Evolutionary conservation across 441 rosid genomes (phyloP).

Genomic region (Geranium incanum): DNA sequence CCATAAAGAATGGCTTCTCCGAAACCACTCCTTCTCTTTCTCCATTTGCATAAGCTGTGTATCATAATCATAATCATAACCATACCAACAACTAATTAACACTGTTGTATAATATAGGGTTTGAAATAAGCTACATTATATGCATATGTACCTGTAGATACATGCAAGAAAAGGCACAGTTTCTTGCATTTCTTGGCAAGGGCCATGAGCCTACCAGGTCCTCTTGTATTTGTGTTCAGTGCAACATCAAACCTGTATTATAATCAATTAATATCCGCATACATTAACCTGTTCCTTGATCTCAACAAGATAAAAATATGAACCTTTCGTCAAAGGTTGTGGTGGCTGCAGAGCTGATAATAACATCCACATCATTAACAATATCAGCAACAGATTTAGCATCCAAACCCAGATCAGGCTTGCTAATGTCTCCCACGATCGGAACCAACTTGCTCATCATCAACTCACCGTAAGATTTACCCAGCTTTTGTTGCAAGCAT

Average conservation of each 20-base stretch:
- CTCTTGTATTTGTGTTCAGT: not conserved
- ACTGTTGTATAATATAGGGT: too few relatives aligned
- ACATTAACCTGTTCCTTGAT: not conserved
- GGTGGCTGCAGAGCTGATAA: not conserved
- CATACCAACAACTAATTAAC: too few relatives aligned
- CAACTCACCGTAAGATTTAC: not conserved
- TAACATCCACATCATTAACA: not conserved
- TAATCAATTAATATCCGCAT: too few relatives aligned
- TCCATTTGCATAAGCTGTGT: constrained; percentile 35
- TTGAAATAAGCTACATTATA: not conserved
- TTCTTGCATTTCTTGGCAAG: not conserved
- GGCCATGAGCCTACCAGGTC: not conserved
- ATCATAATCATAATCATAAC: too few relatives aligned
- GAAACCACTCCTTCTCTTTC: constrained; percentile 23
- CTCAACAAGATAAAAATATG: not conserved
- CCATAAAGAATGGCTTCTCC: constrained; percentile 28
- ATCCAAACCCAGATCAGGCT: constrained; percentile 2
- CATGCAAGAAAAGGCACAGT: constrained; percentile 2
- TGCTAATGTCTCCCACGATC: not conserved
- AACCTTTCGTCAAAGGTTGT: not conserved
- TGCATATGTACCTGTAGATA: not conserved
- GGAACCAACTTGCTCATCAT: not conserved
- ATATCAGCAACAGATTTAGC: not conserved
- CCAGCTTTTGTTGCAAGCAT: not conserved
- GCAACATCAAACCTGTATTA: not conserved